phyloP scores from a whole-genome alignment of 441 rosid genomes.

The Codiaeum variegatum region DNA sequence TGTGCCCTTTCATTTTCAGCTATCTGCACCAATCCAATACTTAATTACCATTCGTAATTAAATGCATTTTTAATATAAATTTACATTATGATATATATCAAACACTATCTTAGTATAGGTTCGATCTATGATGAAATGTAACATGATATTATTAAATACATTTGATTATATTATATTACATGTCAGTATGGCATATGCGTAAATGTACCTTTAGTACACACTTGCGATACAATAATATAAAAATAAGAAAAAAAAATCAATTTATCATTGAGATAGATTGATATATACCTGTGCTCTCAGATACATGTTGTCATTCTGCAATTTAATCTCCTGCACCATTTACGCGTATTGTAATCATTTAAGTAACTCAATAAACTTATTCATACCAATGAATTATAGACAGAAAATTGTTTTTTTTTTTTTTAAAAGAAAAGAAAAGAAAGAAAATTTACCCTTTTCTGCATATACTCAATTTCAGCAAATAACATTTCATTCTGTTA shows the following conservation, averaged over 20 bases:
- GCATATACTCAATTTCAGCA: conserved; percentile 81
- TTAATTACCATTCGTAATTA: too few relatives aligned
- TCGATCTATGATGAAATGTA: too few relatives aligned
- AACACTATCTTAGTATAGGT: too few relatives aligned
- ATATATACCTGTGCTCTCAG: conserved; percentile 56
- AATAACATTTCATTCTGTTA: conserved; percentile 62
- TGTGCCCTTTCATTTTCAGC: conserved; percentile 54
- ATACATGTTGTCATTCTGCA: conserved; percentile 77
- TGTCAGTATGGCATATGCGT: too few relatives aligned
- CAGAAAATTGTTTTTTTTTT: too few relatives aligned
- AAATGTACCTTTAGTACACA: neutral
- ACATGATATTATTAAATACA: too few relatives aligned
- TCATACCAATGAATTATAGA: too few relatives aligned
- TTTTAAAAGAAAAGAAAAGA: too few relatives aligned
- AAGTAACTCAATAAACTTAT: too few relatives aligned
- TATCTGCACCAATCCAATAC: conserved; percentile 37
- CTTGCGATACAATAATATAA: neutral
- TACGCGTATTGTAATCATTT: neutral
- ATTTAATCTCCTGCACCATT: conserved; percentile 68
- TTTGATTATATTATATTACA: too few relatives aligned
- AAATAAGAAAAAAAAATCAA: neutral
- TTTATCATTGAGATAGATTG: neutral
- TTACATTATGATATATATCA: too few relatives aligned
- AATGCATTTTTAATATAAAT: too few relatives aligned
- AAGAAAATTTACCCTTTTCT: conserved; percentile 59